phyloP scores from a whole-genome alignment of 2,329 filamentous ascomycete species.

The Erysiphe pulchra region DNA sequence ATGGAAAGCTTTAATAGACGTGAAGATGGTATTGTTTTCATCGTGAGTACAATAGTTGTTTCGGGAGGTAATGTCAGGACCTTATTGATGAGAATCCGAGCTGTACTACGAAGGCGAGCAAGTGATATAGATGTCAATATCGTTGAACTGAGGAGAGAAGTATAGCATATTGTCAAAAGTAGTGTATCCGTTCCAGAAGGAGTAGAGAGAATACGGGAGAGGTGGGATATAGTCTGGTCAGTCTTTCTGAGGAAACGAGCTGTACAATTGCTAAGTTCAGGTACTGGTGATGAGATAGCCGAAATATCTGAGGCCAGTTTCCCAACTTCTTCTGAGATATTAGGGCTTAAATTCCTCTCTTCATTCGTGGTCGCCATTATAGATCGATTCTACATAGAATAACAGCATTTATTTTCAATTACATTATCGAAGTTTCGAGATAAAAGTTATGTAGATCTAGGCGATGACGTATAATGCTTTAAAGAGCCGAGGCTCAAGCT shows the following conservation, averaged over 20 bases:
- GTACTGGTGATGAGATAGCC: no score
- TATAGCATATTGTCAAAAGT: constrained; percentile 44
- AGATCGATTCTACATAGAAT: no score
- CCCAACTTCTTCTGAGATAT: no score
- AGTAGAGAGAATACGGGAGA: constrained; percentile 38
- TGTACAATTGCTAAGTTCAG: no score
- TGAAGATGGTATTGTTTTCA: constrained; percentile 5
- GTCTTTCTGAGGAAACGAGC: constrained; percentile 10
- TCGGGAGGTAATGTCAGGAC: constrained; percentile 24
- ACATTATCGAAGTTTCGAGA: no score
- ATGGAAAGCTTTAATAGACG: constrained; percentile 20
- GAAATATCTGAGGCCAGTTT: no score
- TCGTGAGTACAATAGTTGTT: constrained; percentile 19
- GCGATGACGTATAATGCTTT: no score
- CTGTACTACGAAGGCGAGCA: constrained; percentile 27
- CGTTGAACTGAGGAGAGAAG: constrained; percentile 27
- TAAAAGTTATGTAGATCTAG: no score
- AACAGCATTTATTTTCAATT: no score
- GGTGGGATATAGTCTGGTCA: constrained; percentile 19
- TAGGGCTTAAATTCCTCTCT: no score
- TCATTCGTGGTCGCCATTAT: no score
- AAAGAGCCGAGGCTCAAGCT: no score
- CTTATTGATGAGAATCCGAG: constrained; percentile 25
- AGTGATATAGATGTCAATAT: constrained; percentile 26
- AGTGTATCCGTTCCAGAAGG: constrained; percentile 43